Evolutionary conservation across 495 filamentous ascomycete species (phyloP).

Genomic region (Neurospora sp.): DNA sequence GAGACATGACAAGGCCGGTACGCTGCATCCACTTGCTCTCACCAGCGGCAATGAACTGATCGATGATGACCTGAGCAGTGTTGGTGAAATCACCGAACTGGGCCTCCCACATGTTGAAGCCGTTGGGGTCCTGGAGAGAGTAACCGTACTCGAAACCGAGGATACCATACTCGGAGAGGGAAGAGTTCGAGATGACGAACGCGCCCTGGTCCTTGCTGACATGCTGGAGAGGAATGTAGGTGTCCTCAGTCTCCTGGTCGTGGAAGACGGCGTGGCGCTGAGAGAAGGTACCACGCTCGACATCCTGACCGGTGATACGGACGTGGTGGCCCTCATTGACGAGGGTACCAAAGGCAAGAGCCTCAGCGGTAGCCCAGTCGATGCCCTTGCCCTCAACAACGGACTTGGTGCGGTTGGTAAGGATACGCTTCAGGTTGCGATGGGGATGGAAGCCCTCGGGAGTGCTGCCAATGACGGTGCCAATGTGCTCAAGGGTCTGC

Average conservation of each 20-base stretch:
- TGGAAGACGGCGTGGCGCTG: constrained; percentile 95
- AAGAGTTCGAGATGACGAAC: constrained; percentile 96
- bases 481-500: constrained; percentile 67
- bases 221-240: constrained; percentile 87
- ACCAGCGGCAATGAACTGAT: constrained; percentile 96
- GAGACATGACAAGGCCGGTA: constrained; percentile 84
- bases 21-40: constrained; percentile 98
- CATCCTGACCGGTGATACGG: constrained; percentile 94
- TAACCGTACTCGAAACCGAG: constrained; percentile 99
- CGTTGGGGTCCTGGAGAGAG: constrained; percentile 91
- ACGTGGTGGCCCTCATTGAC: constrained; percentile 92
- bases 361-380: constrained; percentile 96
- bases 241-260: constrained; percentile 87
- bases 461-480: constrained; percentile 57
- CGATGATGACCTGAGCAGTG: constrained; percentile 97
- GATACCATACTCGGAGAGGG: constrained; percentile 86
- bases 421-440: constrained; percentile 94
- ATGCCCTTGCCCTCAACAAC: constrained; percentile 89
- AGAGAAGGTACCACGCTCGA: constrained; percentile 98
- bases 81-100: constrained; percentile 99
- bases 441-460: constrained; percentile 84
- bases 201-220: constrained; percentile 80
- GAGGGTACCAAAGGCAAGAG: constrained; percentile 86
- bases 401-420: constrained; percentile 80
- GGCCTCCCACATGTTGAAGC: constrained; percentile 97